Evolutionary conservation across 306 rosid genomes (phyloP), one percentile per base, ranked within the genome.

Genomic region (Cicer chorassanicum): DNA sequence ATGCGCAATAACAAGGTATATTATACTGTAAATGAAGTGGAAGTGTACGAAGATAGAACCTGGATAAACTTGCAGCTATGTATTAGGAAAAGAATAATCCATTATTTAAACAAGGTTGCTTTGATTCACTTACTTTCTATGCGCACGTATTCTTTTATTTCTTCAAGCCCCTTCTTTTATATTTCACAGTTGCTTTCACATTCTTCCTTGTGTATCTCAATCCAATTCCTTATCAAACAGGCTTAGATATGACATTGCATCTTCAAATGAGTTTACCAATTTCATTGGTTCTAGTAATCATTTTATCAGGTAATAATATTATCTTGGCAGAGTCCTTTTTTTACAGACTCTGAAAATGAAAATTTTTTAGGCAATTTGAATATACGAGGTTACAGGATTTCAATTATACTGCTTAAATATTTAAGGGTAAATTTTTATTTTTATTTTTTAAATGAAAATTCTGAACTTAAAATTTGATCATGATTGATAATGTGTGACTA

Each of bases 21-120:
- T 59, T 59, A 59, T 29, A 29, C 34, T 29, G 34, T 29, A 29
- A 29, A 29, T 29, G 34, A 29, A 29, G 19, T 18, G 29, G 34
- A 9, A 50, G 19, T 7, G 9, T 40, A 43, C n/a, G 43, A 78
- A 60, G 54, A 75, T 76, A 78, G 92, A 91, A 86, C 82, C 83
- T 49, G 36, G 51, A 64, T 75, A 84, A 86, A 86, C 92, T 89
- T 93, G 91, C 67, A 65, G 38, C 38, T 4, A 59, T 70, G 85
- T 86, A 69, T 40, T 45, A 86, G 89, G 96, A 57, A 90, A 89
- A 70, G 98, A 84, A 94, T 87, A 71, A 34, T 34, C 42, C 72
- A 63, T 54, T 62, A 40, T 67, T 75, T 74, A 70, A 40, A 43
- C 34, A 11, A 78, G 19, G 81, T 72, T 72, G 79, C 82, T 81